phyloP scores from a whole-genome alignment of 2,329 filamentous ascomycete species.

The Fusarium setosum region DNA sequence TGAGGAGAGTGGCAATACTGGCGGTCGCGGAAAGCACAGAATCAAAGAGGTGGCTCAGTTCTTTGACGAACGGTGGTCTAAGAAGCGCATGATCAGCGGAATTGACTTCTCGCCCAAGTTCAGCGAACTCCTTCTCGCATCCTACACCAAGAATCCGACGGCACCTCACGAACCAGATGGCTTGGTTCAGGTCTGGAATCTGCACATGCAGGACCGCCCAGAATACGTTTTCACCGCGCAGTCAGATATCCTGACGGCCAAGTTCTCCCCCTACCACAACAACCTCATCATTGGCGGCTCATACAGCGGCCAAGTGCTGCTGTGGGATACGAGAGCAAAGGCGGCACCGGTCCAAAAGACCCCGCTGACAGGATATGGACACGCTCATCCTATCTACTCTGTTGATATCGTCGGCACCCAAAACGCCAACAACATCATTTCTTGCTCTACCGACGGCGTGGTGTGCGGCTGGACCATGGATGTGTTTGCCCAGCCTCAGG shows the following conservation, averaged over 20 bases:
- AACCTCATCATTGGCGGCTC: slow-evolving; percentile 96
- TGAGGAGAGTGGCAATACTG: slow-evolving; percentile 76
- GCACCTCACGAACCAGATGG: slow-evolving; percentile 95
- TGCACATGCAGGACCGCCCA: slow-evolving; percentile 91
- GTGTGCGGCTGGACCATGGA: slow-evolving; percentile 98
- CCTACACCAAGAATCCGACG: slow-evolving; percentile 97
- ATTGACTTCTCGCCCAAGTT: slow-evolving; percentile 97
- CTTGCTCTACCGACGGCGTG: slow-evolving; percentile 94
- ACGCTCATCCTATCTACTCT: slow-evolving; percentile 96
- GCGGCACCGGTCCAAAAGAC: slow-evolving; percentile 95
- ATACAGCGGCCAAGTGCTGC: slow-evolving; percentile 94
- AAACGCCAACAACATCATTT: slow-evolving; percentile 98
- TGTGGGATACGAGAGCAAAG: slow-evolving; percentile 95
- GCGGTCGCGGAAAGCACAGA: slow-evolving; percentile 77
- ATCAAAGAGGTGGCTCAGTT: slow-evolving; percentile 93
- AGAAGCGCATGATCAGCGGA: slow-evolving; percentile 96
- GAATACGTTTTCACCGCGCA: slow-evolving; percentile 98
- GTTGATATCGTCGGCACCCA: slow-evolving; percentile 97
- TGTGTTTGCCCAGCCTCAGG: slow-evolving; percentile 96
- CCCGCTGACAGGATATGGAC: slow-evolving; percentile 91
- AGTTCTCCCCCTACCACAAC: slow-evolving; percentile 98
- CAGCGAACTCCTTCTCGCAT: slow-evolving; percentile 89
- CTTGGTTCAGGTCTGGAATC: slow-evolving; percentile 95
- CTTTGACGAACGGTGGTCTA: slow-evolving; percentile 94
- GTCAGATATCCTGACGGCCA: slow-evolving; percentile 93